These are phyloP conservation scores for Pythium dissotocum DNA, from an alignment of 352 stramenopile species.

Conservation along the genomic window DNA sequence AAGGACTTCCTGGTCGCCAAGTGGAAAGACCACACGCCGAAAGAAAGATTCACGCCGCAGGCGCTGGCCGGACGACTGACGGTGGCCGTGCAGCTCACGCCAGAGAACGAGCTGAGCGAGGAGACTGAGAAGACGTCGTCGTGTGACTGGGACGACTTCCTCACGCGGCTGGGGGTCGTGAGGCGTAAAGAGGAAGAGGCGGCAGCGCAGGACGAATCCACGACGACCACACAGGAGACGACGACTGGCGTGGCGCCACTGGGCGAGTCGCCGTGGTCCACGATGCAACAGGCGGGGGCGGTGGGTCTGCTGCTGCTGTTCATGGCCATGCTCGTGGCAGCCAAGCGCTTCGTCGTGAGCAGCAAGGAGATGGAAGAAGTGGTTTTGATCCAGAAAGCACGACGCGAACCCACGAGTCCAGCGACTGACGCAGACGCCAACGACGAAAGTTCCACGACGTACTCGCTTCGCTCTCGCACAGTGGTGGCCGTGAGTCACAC, in stretches of 20 bases:
- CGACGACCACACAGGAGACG: not conserved
- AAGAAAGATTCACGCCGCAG: slow-evolving; percentile 66
- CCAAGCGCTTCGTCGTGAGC: slow-evolving; percentile 20
- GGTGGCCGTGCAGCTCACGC: slow-evolving; percentile 31
- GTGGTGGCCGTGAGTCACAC: not conserved
- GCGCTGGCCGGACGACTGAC: slow-evolving; percentile 63
- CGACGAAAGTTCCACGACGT: not conserved
- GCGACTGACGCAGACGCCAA: not conserved
- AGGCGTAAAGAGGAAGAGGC: not conserved
- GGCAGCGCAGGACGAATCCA: not conserved
- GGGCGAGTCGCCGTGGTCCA: not conserved
- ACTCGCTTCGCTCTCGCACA: not conserved
- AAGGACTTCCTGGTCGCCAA: slow-evolving; percentile 58
- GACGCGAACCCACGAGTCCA: not conserved
- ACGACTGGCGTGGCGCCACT: not conserved
- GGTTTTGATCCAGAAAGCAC: not conserved
- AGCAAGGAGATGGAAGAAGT: slow-evolving; percentile 14
- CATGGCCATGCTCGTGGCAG: slow-evolving; percentile 3
- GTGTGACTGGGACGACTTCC: not conserved
- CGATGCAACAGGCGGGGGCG: too few species aligned
- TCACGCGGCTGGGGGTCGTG: not conserved
- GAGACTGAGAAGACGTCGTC: too few species aligned
- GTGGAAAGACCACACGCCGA: slow-evolving; percentile 30
- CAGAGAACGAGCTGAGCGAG: not conserved
- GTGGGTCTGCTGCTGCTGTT: slow-evolving; percentile 3